Evolutionary conservation across 2,329 filamentous ascomycete species (phyloP).

Genomic region (Neofusicoccum sp.): DNA sequence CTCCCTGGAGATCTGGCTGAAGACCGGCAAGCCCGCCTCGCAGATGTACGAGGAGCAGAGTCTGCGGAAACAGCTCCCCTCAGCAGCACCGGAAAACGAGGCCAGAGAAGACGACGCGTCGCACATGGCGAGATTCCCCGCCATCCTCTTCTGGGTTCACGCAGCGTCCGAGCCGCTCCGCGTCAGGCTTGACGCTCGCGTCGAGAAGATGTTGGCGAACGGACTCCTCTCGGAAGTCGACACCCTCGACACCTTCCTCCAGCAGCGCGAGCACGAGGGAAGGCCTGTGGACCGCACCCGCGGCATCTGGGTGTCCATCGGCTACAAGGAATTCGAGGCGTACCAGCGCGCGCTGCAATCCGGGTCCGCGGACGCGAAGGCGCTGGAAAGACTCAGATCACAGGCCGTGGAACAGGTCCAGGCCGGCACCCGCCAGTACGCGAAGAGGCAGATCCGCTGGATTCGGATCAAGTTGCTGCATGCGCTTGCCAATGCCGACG

Average conservation of each 20-base stretch:
- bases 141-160: slow-evolving; percentile 85
- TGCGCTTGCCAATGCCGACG: slow-evolving; percentile 57
- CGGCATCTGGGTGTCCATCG: slow-evolving; percentile 96
- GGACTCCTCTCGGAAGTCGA: slow-evolving; percentile 64
- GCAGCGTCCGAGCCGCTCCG: slow-evolving; percentile 67
- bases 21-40: slow-evolving; percentile 77
- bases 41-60: slow-evolving; percentile 81
- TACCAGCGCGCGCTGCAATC: slow-evolving; percentile 53
- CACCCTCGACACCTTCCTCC: slow-evolving; percentile 50
- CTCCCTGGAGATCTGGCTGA: slow-evolving; percentile 85
- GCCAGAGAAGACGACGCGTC: not conserved
- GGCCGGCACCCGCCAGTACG: slow-evolving; percentile 81
- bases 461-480: slow-evolving; percentile 79
- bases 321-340: slow-evolving; percentile 83
- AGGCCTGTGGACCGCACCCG: slow-evolving; percentile 66
- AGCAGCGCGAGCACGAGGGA: slow-evolving; percentile 47
- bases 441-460: slow-evolving; percentile 80
- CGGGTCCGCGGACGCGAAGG: slow-evolving; percentile 30
- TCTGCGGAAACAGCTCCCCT: slow-evolving; percentile 31
- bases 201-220: slow-evolving; percentile 76
- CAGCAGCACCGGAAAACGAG: not conserved
- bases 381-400: slow-evolving; percentile 56
- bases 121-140: slow-evolving; percentile 45
- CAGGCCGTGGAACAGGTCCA: slow-evolving; percentile 73
- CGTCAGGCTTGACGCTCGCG: slow-evolving; percentile 69